phyloP scores from a whole-genome alignment of 495 filamentous ascomycete genomes.

The Physcia stellaris region DNA sequence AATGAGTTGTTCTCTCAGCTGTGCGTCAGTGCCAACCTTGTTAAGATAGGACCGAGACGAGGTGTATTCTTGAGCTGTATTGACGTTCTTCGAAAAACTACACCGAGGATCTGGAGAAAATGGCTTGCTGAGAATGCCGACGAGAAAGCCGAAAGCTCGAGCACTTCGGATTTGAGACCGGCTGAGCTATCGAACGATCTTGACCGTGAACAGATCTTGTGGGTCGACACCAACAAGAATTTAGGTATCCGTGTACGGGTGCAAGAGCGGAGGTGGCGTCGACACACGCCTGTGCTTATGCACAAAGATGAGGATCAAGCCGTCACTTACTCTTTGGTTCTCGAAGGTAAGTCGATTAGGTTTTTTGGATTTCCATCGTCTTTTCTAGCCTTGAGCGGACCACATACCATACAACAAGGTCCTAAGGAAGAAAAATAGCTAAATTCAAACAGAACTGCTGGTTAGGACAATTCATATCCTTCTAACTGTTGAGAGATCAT shows the following conservation, averaged over 20 bases:
- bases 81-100: slow-evolving; percentile 43
- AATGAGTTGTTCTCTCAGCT: slow-evolving; percentile 61
- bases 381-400: slow-evolving; percentile 2
- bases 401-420: background rate
- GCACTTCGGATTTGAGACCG: background rate
- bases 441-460: slow-evolving; percentile 37
- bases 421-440: slow-evolving; percentile 7
- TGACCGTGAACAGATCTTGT: slow-evolving; percentile 21
- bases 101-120: slow-evolving; percentile 50
- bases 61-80: slow-evolving; percentile 46
- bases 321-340: slow-evolving; percentile 46
- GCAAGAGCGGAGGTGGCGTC: slow-evolving; percentile 21
- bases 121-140: slow-evolving; percentile 45
- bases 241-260: slow-evolving; percentile 48
- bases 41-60: slow-evolving; percentile 45
- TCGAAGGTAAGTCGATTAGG: slow-evolving; percentile 36
- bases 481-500: slow-evolving; percentile 41
- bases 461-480: slow-evolving; percentile 45
- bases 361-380: background rate
- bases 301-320: slow-evolving; percentile 39
- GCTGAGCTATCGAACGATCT: background rate
- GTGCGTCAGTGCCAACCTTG: slow-evolving; percentile 51
- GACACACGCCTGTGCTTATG: slow-evolving; percentile 27
- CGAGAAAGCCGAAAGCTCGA: slow-evolving; percentile 1
- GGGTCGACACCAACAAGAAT: slow-evolving; percentile 39